Evolutionary conservation across 2,329 filamentous ascomycete genomes (phyloP).

Genomic region (Dothidotthia symphoricarpi): DNA sequence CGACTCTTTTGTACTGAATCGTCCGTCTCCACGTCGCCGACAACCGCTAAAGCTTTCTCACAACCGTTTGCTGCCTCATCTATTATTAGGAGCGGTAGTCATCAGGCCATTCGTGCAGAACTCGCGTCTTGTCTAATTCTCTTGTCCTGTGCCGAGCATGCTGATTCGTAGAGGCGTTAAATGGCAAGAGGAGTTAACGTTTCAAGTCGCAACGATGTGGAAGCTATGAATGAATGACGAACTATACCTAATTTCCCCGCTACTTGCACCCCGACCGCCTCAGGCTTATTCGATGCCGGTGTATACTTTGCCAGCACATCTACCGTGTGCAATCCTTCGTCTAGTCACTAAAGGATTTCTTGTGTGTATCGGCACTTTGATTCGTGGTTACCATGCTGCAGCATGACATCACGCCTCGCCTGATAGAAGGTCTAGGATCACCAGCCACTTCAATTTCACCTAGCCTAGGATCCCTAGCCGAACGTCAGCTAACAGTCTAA

Average conservation of each 20-base stretch:
- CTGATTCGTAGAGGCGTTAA: background rate
- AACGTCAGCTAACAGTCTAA: slow-evolving; percentile 6
- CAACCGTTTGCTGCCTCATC: too few species aligned
- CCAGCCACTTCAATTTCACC: slow-evolving; percentile 19
- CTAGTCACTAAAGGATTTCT: slow-evolving; percentile 2
- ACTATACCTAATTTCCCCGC: background rate
- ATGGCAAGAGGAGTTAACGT: slow-evolving; percentile 1
- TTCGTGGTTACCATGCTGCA: slow-evolving; percentile 15
- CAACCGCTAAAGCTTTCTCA: too few species aligned
- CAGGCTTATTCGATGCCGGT: slow-evolving; percentile 9
- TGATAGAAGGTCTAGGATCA: slow-evolving; percentile 1
- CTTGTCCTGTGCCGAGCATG: background rate
- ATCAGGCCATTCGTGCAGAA: slow-evolving; percentile 2
- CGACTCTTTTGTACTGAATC: too few species aligned
- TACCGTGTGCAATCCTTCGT: slow-evolving; percentile 6
- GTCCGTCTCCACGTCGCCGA: too few species aligned
- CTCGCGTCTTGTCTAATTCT: slow-evolving; percentile 2
- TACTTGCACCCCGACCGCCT: background rate
- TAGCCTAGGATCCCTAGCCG: slow-evolving; percentile 14
- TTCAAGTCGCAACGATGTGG: slow-evolving; percentile 12
- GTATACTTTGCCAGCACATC: slow-evolving; percentile 20
- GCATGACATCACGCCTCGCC: slow-evolving; percentile 23
- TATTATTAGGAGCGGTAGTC: too few species aligned
- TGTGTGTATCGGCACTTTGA: slow-evolving; percentile 15
- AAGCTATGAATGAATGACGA: slow-evolving; percentile 4